Evolutionary conservation across 257 asterid species (phyloP).

Genomic region (Nicotiana benthamiana): DNA sequence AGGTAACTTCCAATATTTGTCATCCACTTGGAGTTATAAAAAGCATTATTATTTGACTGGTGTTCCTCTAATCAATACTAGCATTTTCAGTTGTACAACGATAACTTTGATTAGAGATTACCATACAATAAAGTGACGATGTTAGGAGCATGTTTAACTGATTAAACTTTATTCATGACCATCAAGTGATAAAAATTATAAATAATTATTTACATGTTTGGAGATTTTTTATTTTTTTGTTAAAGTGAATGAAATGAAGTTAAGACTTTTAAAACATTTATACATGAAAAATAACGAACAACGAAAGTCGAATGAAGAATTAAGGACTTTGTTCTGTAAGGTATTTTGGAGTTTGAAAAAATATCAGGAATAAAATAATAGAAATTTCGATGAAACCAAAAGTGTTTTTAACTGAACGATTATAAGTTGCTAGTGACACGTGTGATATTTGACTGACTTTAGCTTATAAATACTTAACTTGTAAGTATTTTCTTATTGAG

Average conservation of each 20-base stretch:
- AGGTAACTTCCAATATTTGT: constrained; percentile 9
- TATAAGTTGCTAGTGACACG: background rate
- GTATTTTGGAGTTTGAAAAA: background rate
- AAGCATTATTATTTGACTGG: background rate
- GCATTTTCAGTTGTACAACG: background rate
- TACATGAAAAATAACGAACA: background rate
- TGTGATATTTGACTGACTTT: too few species aligned
- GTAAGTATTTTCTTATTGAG: too few species aligned
- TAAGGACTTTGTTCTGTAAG: background rate
- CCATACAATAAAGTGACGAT: background rate
- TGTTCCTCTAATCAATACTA: background rate
- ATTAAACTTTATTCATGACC: background rate
- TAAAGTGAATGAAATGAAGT: background rate
- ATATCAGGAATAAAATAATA: too few species aligned
- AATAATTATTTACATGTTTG: too few species aligned
- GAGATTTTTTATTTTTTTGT: too few species aligned
- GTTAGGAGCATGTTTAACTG: background rate
- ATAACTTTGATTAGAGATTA: background rate
- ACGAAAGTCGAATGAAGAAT: background rate
- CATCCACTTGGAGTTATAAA: background rate
- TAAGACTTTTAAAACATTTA: too few species aligned
- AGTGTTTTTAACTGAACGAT: background rate
- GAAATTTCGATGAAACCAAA: too few species aligned
- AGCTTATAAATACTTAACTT: background rate
- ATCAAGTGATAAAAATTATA: background rate